These are phyloP conservation scores for Symmetrospora coprosmae DNA, from an alignment of 768 basidiomycete genomes.

Conservation along the genomic window DNA sequence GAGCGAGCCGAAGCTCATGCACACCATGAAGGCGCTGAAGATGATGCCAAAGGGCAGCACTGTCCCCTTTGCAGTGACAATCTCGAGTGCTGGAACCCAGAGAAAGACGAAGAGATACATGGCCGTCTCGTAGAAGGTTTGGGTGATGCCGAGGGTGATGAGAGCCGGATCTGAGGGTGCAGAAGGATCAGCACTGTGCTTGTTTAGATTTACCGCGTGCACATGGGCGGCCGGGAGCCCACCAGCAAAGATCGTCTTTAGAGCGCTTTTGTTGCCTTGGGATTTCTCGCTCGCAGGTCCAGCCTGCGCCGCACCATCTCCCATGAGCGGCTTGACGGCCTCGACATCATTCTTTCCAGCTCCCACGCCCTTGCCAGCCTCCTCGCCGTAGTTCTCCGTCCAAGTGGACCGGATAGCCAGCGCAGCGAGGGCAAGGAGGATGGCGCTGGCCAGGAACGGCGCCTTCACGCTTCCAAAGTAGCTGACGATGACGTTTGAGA, in stretches of 20 bases:
- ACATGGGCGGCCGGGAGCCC: not conserved
- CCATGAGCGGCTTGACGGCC: conserved; percentile 6
- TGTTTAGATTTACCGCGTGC: not conserved
- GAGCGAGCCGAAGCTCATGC: conserved; percentile 42
- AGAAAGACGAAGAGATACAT: conserved; percentile 76
- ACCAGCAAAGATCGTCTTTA: not conserved
- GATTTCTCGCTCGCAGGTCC: no score
- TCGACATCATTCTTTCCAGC: conserved; percentile 3
- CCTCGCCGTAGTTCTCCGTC: conserved; percentile 56
- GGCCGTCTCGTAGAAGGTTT: conserved; percentile 69
- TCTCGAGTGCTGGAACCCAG: conserved; percentile 62
- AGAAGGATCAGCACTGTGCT: not conserved
- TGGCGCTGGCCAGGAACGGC: conserved; percentile 55
- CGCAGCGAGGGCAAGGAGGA: conserved; percentile 46
- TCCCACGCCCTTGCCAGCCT: conserved; percentile 25
- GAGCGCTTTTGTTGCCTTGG: not conserved
- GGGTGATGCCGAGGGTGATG: conserved; percentile 53
- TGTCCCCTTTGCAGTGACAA: conserved; percentile 37
- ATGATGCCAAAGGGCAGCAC: conserved; percentile 66
- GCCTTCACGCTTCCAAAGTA: conserved; percentile 45
- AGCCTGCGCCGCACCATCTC: not conserved
- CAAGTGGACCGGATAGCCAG: conserved; percentile 48
- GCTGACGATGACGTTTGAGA: conserved; percentile 53
- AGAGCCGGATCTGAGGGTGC: conserved; percentile 46
- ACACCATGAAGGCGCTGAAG: conserved; percentile 66